phyloP scores from a whole-genome alignment of 371 early-diverging fungal species.

The Syncephalis plumigaleata region DNA sequence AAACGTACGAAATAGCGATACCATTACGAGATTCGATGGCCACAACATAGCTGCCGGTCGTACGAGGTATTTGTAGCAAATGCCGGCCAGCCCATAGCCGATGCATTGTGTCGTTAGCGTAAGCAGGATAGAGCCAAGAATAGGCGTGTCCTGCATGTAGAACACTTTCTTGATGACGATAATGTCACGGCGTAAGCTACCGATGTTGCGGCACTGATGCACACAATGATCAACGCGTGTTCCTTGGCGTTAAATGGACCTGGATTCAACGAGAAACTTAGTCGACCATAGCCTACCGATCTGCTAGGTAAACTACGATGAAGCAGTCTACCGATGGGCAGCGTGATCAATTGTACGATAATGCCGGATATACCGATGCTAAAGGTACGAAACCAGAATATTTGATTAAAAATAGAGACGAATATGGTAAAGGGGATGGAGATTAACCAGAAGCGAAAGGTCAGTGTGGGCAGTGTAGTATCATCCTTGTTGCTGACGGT shows the following conservation, averaged over 20 bases:
- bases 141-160: too few species aligned
- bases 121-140: too few species aligned
- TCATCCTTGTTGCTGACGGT: constrained; percentile 20
- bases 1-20: constrained; percentile 55
- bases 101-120: constrained; percentile 43
- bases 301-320: too few species aligned
- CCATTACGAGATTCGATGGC: constrained; percentile 58
- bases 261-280: constrained; percentile 31
- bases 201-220: too few species aligned
- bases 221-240: constrained; percentile 35
- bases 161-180: too few species aligned
- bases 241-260: constrained; percentile 67
- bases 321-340: constrained; percentile 42
- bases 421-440: constrained; percentile 39
- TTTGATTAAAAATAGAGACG: constrained; percentile 54
- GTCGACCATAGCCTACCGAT: too few species aligned
- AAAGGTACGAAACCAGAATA: constrained; percentile 55
- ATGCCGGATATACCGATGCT: constrained; percentile 38
- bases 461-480: constrained; percentile 42
- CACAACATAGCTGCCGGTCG: constrained; percentile 72
- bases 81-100: constrained; percentile 79
- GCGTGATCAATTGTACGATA: constrained; percentile 44
- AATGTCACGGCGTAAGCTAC: too few species aligned
- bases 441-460: constrained; percentile 58
- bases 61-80: constrained; percentile 59